Evolutionary conservation across 805 yeast species (phyloP).

Genomic region (Yarrowia osloensis): DNA sequence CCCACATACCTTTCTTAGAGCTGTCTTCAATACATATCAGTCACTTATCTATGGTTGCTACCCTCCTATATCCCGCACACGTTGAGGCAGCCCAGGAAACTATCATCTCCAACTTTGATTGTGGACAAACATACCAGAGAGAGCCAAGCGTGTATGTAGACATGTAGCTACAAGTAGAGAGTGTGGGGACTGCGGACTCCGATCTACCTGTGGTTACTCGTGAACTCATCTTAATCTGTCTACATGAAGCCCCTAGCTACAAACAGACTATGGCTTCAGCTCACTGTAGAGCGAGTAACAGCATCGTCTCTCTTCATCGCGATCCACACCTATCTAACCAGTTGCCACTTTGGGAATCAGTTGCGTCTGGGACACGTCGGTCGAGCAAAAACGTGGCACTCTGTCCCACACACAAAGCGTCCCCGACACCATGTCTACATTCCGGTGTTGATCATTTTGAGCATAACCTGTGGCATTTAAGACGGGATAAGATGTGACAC

Average conservation of each 20-base stretch:
- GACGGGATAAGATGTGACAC: not conserved
- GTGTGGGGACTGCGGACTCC: not conserved
- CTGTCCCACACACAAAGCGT: not conserved
- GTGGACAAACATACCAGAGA: not conserved
- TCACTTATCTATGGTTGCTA: slow-evolving; percentile 8
- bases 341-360: not conserved
- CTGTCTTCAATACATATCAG: too few species aligned
- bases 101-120: not conserved
- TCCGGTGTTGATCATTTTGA: not conserved
- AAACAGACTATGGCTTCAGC: too few species aligned
- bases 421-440: not conserved
- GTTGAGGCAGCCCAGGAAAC: not conserved
- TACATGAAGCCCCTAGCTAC: too few species aligned
- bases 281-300: too few species aligned
- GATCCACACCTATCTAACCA: too few species aligned
- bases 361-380: not conserved
- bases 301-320: too few species aligned
- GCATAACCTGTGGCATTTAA: not conserved
- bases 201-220: too few species aligned
- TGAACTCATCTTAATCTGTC: too few species aligned
- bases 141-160: not conserved
- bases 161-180: too few species aligned
- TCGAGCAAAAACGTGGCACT: slow-evolving; percentile 1
- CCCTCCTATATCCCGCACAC: slow-evolving; percentile 4
- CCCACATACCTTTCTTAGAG: not conserved